These are phyloP conservation scores for Amesomyces nigricolor DNA, from an alignment of 2,329 filamentous ascomycete species.

Conservation along the genomic window DNA sequence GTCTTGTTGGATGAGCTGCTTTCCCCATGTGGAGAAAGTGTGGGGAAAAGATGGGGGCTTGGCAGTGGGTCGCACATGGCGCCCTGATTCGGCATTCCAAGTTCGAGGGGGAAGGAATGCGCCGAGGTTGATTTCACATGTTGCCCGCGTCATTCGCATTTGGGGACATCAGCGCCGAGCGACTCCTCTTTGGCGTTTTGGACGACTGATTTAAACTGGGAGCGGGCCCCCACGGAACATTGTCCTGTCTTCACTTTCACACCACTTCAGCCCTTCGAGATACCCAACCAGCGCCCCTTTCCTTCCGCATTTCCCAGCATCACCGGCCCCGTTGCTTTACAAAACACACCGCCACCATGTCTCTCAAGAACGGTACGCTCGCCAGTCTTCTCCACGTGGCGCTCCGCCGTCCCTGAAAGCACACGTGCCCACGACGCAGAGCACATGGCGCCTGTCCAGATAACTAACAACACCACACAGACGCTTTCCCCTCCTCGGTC, in stretches of 20 bases:
- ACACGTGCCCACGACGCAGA: neutral
- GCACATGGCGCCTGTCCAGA: neutral
- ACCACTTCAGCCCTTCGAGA: neutral
- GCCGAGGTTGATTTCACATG: constrained; percentile 26
- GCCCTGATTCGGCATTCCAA: neutral
- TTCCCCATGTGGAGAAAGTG: constrained; percentile 2
- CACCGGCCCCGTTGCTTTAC: neutral
- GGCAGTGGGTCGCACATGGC: constrained; percentile 11
- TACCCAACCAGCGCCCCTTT: neutral
- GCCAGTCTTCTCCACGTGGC: neutral
- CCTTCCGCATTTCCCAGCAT: neutral
- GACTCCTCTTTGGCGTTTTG: neutral
- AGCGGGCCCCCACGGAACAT: neutral
- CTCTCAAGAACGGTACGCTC: constrained; percentile 64
- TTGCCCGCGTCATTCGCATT: constrained; percentile 22
- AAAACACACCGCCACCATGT: constrained; percentile 47
- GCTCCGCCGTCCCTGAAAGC: neutral
- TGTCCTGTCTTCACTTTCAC: neutral
- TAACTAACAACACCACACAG: constrained; percentile 37
- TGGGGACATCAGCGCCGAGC: constrained; percentile 8
- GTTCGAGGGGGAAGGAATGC: constrained; percentile 7
- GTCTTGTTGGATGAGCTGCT: neutral
- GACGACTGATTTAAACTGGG: constrained; percentile 10
- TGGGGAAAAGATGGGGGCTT: neutral
- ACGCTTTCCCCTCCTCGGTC: constrained; percentile 79